A percentile compares a stretch with the other conserved stretches of the same genome.
Evolutionary conservation across 2,329 filamentous ascomycete genomes (phyloP).

Genomic region (Cryphonectria radicalis): DNA sequence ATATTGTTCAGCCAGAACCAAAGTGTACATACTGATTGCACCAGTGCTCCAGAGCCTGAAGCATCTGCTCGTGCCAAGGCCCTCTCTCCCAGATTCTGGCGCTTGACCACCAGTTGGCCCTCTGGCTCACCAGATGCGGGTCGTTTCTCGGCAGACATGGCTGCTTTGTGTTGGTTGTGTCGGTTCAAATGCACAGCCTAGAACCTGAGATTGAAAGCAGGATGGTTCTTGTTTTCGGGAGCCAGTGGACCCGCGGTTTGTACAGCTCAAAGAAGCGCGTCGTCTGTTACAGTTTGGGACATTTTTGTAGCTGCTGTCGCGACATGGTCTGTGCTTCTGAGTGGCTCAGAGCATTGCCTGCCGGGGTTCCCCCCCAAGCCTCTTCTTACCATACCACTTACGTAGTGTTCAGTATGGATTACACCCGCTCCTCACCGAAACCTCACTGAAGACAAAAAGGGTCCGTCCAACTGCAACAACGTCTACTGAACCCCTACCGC

Average conservation of each 20-base stretch:
- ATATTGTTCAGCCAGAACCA: conserved; percentile 25
- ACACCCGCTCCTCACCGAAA: conserved; percentile 7
- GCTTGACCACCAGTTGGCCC: conserved; percentile 83
- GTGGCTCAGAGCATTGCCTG: conserved; percentile 22
- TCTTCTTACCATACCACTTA: not conserved
- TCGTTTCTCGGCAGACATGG: conserved; percentile 90
- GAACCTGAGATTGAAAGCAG: not conserved
- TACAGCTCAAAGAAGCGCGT: not conserved
- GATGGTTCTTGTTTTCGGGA: no score
- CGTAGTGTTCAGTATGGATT: not conserved
- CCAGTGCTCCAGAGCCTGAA: conserved; percentile 49
- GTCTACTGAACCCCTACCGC: not conserved
- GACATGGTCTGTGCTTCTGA: conserved; percentile 22
- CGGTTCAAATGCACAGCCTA: not conserved
- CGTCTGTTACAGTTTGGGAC: conserved; percentile 15
- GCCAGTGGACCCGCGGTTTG: not conserved
- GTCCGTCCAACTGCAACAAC: not conserved
- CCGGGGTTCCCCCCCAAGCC: conserved; percentile 14
- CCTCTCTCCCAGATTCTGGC: conserved; percentile 71
- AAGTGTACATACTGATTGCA: conserved; percentile 52
- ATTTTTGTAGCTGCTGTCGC: conserved; percentile 19
- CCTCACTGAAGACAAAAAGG: conserved; percentile 17
- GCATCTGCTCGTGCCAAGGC: conserved; percentile 57
- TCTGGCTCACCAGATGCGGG: conserved; percentile 84
- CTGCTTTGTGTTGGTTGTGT: not conserved